Percentiles rank a stretch among this genome's conserved stretches.
phyloP scores from a whole-genome alignment of 139 green algal genomes.

The Nannochloris sp. region DNA sequence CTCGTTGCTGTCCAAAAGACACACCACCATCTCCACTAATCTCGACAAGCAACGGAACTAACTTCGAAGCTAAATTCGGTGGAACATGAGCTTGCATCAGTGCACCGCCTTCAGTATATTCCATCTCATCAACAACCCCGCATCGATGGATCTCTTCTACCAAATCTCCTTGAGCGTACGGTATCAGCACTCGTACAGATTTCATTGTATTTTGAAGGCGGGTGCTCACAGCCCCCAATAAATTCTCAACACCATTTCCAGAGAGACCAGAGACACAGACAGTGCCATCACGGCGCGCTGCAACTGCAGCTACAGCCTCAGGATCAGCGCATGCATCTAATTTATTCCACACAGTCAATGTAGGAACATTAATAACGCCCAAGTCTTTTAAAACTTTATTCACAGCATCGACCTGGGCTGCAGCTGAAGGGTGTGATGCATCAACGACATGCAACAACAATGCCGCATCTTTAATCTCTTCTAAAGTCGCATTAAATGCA shows the following conservation, averaged over 20 bases:
- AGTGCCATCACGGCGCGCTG: constrained; percentile 28
- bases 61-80: constrained; percentile 12
- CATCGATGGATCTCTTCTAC: constrained; percentile 27
- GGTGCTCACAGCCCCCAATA: constrained; percentile 51
- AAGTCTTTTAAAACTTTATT: constrained; percentile 69
- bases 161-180: constrained; percentile 38
- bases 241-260: constrained; percentile 62
- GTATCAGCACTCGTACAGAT: constrained; percentile 32
- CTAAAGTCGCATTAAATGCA: constrained; percentile 87
- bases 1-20: no score
- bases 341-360: constrained; percentile 93
- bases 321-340: constrained; percentile 54
- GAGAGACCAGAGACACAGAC: constrained; percentile 50
- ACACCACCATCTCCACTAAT: no score
- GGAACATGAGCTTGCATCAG: constrained; percentile 33
- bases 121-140: constrained; percentile 23
- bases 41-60: neutral
- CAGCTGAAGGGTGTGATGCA: constrained; percentile 61
- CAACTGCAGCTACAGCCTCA: constrained; percentile 40
- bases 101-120: constrained; percentile 25
- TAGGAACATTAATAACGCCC: constrained; percentile 49
- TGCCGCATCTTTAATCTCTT: constrained; percentile 81
- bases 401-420: constrained; percentile 48
- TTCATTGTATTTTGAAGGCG: constrained; percentile 41
- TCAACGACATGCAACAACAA: constrained; percentile 94